These are phyloP conservation scores for Aspergillus taichungensis DNA, from an alignment of 495 filamentous ascomycete species.

Conservation along the genomic window DNA sequence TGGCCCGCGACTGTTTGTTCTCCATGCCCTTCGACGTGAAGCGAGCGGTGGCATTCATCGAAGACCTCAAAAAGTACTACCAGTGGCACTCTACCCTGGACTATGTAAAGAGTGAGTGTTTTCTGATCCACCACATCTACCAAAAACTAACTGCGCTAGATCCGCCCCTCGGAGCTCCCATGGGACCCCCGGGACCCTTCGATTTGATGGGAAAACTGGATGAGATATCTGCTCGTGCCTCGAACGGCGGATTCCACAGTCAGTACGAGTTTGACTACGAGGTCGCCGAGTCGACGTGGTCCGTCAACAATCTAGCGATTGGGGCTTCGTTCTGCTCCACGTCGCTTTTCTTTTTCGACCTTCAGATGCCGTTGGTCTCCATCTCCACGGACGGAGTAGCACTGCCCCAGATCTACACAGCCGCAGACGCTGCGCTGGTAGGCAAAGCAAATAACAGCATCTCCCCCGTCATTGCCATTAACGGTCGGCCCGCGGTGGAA, in stretches of 20 bases:
- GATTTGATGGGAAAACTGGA: conserved; percentile 42
- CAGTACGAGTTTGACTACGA: conserved; percentile 46
- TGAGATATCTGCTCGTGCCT: conserved; percentile 31
- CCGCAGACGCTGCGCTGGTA: conserved; percentile 15
- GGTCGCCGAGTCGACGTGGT: conserved; percentile 26
- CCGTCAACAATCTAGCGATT: conserved; percentile 45
- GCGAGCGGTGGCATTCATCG: too few relatives aligned
- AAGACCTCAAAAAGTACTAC: too few relatives aligned
- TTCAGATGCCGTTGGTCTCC: conserved; percentile 22
- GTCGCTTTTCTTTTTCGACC: conserved; percentile 15
- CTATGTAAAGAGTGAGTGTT: too few relatives aligned
- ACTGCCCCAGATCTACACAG: conserved; percentile 27
- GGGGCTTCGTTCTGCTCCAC: conserved; percentile 19
- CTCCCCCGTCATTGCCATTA: conserved; percentile 24
- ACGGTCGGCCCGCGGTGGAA: conserved; percentile 21
- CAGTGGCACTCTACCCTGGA: too few relatives aligned
- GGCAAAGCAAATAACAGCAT: conserved; percentile 6
- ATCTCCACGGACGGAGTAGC: conserved; percentile 29
- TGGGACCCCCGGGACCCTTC: too few relatives aligned
- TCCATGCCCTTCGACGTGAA: too few relatives aligned
- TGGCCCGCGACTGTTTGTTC: too few relatives aligned
- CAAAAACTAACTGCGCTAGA: too few relatives aligned
- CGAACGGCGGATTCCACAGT: conserved; percentile 24
- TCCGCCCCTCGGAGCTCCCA: too few relatives aligned
- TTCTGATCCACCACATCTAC: too few relatives aligned